phyloP scores from a whole-genome alignment of 2,329 filamentous ascomycete genomes.

The Trichophyton simii region DNA sequence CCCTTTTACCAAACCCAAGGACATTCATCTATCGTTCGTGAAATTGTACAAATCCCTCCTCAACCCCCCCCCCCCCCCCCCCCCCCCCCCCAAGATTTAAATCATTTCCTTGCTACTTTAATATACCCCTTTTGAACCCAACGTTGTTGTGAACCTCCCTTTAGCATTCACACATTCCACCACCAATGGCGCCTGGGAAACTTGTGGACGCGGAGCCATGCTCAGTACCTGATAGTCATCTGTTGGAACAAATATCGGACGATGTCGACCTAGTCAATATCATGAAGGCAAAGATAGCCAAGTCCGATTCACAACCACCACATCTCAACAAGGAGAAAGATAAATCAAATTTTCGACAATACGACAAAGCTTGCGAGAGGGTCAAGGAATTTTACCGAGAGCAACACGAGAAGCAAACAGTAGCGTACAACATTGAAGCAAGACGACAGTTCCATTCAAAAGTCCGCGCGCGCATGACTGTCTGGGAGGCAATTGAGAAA shows the following conservation, averaged over 20 bases:
- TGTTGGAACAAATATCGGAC: constrained; percentile 29
- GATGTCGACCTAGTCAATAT: constrained; percentile 50
- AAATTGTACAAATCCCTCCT: neutral
- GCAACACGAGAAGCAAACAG: constrained; percentile 41
- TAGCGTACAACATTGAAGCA: constrained; percentile 68
- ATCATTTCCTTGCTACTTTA: neutral
- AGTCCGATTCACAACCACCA: neutral
- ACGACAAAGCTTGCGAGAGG: constrained; percentile 61
- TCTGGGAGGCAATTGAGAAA: constrained; percentile 89
- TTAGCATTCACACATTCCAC: neutral
- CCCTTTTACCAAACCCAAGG: neutral
- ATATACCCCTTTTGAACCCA: neutral
- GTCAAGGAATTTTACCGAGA: constrained; percentile 69
- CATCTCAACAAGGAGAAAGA: constrained; percentile 2
- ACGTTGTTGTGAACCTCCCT: neutral
- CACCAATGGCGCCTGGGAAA: constrained; percentile 10
- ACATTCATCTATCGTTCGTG: neutral
- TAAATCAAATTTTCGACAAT: constrained; percentile 53
- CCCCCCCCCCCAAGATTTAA: neutral
- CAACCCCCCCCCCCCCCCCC: neutral
- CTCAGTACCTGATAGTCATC: neutral
- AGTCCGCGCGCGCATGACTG: constrained; percentile 61
- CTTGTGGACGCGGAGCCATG: neutral
- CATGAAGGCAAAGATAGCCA: constrained; percentile 35
- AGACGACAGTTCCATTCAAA: constrained; percentile 58